Base-by-base conservation (phyloP, 2,329 filamentous ascomycete species). In the Fusarium dimerum region DNA sequence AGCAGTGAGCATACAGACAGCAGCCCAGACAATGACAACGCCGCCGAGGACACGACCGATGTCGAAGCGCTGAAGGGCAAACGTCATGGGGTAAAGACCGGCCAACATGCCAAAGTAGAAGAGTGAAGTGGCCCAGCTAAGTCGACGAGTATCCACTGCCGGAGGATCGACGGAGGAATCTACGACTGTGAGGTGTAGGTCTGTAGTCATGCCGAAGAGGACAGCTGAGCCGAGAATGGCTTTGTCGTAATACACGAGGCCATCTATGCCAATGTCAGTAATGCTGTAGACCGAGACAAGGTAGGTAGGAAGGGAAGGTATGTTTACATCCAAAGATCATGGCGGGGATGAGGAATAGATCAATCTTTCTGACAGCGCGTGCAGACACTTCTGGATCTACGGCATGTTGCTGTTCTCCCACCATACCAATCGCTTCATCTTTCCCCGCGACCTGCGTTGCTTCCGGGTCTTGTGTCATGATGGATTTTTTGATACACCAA, bases 101-200 rank as follows among this genome's bases (percentile, higher is more conserved):
- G 81, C 84, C 2, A 92, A 77, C 86, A 89, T 89, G 38, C 88
- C 88, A 60, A 92, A 90, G 73, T 91, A 92, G 74, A 92, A 91
- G 63, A 90, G 77, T 0, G 86, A 90, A 0, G 87, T 91, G 3
- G 88, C 88, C 88, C 88, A 92, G 59, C 81, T 86, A 29, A 92
- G 79, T 11, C 88, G 80, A 0, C 81, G 78, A 0, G 89, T 91
- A 64, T 88, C 81, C 15, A 80, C 81, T 0, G 79, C 80, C 1
- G 81, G 78, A 0, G 86, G 85, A 1, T 60, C 67, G 1, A 71
- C 73, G 2, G 67, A 62, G 3, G 57, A 40, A 60, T 77, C 69
- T 12, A 80, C 71, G 5, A 88, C 71, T 30, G 77, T 77, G 40
- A 92, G 79, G 2, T 74, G 57, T 4, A 92, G 78, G 64, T 91